phyloP scores from a whole-genome alignment of 331 rosid genomes.

The Telfairia occidentalis region DNA sequence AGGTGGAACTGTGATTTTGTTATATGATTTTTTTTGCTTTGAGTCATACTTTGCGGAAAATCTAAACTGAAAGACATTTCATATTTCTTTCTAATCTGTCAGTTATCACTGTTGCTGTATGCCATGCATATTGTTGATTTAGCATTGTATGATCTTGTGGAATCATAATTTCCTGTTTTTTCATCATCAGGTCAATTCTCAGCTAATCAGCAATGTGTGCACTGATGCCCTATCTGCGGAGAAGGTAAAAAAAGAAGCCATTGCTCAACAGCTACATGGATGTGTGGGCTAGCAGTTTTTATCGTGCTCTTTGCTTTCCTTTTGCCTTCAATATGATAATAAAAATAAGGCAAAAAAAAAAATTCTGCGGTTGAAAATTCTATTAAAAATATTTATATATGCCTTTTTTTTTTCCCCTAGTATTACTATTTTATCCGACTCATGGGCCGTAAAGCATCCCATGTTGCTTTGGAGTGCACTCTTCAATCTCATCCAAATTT shows the following conservation, averaged over 20 bases:
- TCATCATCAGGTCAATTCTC: constrained; percentile 75
- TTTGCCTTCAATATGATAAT: background rate
- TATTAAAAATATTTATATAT: background rate
- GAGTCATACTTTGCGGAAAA: background rate
- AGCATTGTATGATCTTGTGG: constrained; percentile 1
- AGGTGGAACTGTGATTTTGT: background rate
- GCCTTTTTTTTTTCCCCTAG: constrained; percentile 30
- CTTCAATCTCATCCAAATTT: constrained; percentile 96
- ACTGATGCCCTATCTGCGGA: constrained; percentile 97
- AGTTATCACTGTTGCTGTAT: background rate
- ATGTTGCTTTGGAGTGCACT: constrained; percentile 91
- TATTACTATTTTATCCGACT: constrained; percentile 91
- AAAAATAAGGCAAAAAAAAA: background rate
- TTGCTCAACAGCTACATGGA: background rate
- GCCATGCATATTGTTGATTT: background rate
- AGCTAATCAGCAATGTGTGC: constrained; percentile 95
- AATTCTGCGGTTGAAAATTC: background rate
- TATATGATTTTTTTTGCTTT: background rate
- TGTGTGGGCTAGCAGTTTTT: background rate
- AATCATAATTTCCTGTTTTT: background rate
- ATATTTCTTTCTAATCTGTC: background rate
- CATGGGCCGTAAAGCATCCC: constrained; percentile 92
- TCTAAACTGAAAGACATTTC: background rate
- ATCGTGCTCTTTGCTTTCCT: background rate
- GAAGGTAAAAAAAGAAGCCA: constrained; percentile 45